Conservation (phyloP, 2,329 filamentous ascomycete genomes). For the Corniculantispora saksenae region DNA sequence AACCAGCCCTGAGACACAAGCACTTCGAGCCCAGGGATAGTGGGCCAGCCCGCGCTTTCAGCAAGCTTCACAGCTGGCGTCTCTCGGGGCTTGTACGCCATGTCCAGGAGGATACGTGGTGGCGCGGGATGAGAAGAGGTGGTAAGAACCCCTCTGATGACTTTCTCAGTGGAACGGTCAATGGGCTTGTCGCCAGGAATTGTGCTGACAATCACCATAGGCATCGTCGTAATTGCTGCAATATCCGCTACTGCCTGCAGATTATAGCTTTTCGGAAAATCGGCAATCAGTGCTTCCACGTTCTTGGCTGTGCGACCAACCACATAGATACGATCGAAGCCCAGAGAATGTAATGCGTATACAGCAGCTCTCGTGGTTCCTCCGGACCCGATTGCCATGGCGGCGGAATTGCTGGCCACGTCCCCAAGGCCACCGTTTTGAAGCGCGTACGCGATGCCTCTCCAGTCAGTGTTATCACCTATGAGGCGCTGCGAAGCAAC, state of each 20-base stretch:
- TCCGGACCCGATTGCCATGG: slow-evolving; percentile 84
- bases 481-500: slow-evolving; percentile 58
- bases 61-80: slow-evolving; percentile 87
- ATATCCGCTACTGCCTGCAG: slow-evolving; percentile 62
- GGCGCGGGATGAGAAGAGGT: slow-evolving; percentile 37
- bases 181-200: slow-evolving; percentile 88
- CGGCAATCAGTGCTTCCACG: slow-evolving; percentile 64
- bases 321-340: slow-evolving; percentile 83
- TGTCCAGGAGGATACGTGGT: slow-evolving; percentile 74
- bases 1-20: slow-evolving; percentile 86
- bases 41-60: slow-evolving; percentile 70
- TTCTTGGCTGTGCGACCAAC: slow-evolving; percentile 75
- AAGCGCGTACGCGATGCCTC: slow-evolving; percentile 83
- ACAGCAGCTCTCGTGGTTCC: slow-evolving; percentile 91
- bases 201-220: slow-evolving; percentile 77
- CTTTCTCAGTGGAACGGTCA: slow-evolving; percentile 67
- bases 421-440: slow-evolving; percentile 63
- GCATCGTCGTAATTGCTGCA: slow-evolving; percentile 53
- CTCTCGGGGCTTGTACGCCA: slow-evolving; percentile 89
- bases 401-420: slow-evolving; percentile 45
- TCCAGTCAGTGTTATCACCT: slow-evolving; percentile 95
- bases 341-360: slow-evolving; percentile 81
- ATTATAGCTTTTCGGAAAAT: slow-evolving; percentile 74
- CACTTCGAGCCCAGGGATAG: slow-evolving; percentile 85
- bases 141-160: slow-evolving; percentile 58